A percentile compares a stretch with the other conserved stretches of the same genome.
These are phyloP conservation scores for Zymoseptoria crescenta DNA, from an alignment of 2,329 filamentous ascomycete genomes.

Conservation along the genomic window DNA sequence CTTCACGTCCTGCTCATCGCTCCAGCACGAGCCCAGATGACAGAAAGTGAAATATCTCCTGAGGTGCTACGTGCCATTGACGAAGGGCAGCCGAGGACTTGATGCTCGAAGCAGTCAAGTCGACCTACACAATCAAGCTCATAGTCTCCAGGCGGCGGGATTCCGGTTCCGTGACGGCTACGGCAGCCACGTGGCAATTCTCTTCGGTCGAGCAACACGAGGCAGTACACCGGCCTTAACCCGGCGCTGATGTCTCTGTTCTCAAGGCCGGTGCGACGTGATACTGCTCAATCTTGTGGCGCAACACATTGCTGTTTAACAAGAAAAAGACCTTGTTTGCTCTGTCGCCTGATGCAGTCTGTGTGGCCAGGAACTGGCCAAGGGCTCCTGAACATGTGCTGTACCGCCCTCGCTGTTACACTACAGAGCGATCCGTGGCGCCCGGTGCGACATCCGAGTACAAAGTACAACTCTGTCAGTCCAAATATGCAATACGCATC, in stretches of 20 bases:
- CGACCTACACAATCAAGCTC: neutral
- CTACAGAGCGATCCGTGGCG: neutral
- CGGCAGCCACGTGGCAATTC: neutral
- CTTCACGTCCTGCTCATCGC: too few species aligned
- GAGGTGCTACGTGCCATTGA: too few species aligned
- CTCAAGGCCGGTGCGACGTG: neutral
- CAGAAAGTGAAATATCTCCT: too few species aligned
- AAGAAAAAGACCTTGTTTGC: neutral
- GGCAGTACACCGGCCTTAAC: neutral
- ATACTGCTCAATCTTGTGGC: neutral
- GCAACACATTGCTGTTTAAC: neutral
- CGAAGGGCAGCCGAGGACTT: neutral
- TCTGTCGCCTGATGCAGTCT: neutral
- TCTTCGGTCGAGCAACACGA: neutral
- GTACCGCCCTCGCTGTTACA: neutral
- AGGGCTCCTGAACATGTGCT: neutral
- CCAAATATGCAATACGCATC: neutral
- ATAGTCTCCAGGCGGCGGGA: neutral
- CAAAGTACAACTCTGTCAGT: neutral
- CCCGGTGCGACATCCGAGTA: neutral
- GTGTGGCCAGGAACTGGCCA: neutral
- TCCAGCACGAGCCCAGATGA: too few species aligned
- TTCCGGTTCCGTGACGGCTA: neutral
- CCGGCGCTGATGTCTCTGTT: neutral
- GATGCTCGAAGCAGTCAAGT: neutral